These are phyloP conservation scores for Chlamydomonas eustigma DNA, from an alignment of 139 green algal genomes.

Conservation along the genomic window DNA sequence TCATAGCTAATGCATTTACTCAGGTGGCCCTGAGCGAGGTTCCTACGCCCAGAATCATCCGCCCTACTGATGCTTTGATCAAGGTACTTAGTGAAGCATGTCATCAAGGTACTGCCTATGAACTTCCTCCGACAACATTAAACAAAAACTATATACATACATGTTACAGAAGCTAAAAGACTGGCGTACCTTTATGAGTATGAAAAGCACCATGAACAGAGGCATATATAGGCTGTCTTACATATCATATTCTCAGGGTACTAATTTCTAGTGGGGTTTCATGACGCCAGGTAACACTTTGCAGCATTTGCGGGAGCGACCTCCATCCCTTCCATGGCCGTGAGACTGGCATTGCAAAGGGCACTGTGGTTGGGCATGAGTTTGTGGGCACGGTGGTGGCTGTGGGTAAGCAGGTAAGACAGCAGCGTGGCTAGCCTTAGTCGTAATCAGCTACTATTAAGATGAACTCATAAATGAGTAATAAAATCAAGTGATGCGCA, in stretches of 20 bases:
- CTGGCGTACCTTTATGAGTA: background rate
- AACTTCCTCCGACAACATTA: background rate
- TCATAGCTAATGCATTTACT: no score
- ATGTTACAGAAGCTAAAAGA: no score
- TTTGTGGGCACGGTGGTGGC: conserved; percentile 40
- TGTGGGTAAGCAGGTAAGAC: conserved; percentile 14
- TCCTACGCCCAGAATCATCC: background rate
- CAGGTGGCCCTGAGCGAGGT: background rate
- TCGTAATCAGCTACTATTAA: no score
- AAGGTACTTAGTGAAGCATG: background rate
- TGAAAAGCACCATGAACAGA: background rate
- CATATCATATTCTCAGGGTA: background rate
- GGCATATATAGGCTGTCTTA: background rate
- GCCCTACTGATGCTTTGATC: background rate
- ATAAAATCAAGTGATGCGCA: background rate
- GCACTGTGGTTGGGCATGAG: conserved; percentile 46
- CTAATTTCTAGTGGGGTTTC: background rate
- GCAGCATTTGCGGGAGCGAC: conserved; percentile 13
- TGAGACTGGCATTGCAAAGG: conserved; percentile 18
- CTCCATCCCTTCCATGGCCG: conserved; percentile 12
- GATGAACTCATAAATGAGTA: no score
- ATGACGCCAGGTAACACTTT: conserved; percentile 4
- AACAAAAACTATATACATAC: background rate
- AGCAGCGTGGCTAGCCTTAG: no score
- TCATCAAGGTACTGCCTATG: background rate